Percentiles rank a stretch among this genome's conserved stretches.
phyloP scores from a whole-genome alignment of 1,284 basidiomycete species.

The Cystobasidium sp. region DNA sequence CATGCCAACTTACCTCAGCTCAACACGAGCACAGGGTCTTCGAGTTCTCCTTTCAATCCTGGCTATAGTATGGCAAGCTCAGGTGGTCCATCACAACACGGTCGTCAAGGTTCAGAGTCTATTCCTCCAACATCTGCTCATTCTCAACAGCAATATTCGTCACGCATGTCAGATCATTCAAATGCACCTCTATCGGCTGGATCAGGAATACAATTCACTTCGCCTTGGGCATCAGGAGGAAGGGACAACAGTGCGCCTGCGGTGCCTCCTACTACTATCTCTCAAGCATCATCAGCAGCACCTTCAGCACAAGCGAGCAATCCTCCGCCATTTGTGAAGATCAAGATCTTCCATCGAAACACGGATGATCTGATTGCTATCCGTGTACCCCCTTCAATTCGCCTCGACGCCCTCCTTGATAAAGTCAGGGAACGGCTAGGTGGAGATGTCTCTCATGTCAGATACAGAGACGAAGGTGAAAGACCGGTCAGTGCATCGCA shows the following conservation, averaged over 20 bases:
- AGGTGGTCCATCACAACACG: conserved; percentile 8
- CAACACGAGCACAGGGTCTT: conserved; percentile 14
- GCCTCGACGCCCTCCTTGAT: conserved; percentile 80
- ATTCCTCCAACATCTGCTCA: not conserved
- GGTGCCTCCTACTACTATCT: conserved; percentile 35
- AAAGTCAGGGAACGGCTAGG: conserved; percentile 89
- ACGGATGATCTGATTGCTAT: conserved; percentile 95
- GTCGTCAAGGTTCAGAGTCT: conserved; percentile 18
- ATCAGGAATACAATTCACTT: conserved; percentile 35
- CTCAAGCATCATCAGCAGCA: conserved; percentile 47
- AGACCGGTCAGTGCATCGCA: conserved; percentile 34
- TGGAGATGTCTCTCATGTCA: conserved; percentile 65
- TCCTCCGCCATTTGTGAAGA: conserved; percentile 73
- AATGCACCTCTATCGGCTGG: conserved; percentile 35
- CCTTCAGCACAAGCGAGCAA: conserved; percentile 43
- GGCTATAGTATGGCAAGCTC: conserved; percentile 30
- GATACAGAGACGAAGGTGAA: conserved; percentile 47
- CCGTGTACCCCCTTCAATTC: conserved; percentile 92
- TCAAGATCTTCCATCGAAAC: conserved; percentile 92
- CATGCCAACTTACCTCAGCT: conserved; percentile 32
- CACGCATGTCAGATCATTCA: conserved; percentile 17
- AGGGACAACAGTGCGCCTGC: conserved; percentile 36
- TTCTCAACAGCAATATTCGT: not conserved
- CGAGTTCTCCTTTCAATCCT: conserved; percentile 10
- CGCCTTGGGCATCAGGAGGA: conserved; percentile 38